These are phyloP conservation scores for Echeveria elegans DNA, from an alignment of 164 flowering plant species.

Conservation along the genomic window DNA sequence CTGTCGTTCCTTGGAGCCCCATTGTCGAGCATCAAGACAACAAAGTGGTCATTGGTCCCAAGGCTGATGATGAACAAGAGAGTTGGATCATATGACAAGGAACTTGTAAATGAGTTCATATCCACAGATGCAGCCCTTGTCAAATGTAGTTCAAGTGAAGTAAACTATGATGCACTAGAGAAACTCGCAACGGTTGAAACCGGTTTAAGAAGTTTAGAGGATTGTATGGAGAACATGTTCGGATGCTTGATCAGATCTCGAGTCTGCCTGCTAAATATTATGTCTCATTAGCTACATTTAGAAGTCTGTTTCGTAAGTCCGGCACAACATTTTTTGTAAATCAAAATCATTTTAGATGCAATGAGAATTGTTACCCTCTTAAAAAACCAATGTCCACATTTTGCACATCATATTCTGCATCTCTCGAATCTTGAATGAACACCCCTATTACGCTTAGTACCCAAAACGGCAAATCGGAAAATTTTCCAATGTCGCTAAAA, in stretches of 20 bases:
- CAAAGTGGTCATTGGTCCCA: slow-evolving; percentile 23
- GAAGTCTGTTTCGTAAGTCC: background rate
- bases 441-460: too few relatives aligned
- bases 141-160: background rate
- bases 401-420: too few relatives aligned
- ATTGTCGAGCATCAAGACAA: slow-evolving; percentile 14
- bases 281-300: background rate
- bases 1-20: slow-evolving; percentile 16
- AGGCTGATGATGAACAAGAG: slow-evolving; percentile 19
- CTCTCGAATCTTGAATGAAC: too few relatives aligned
- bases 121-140: background rate
- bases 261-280: background rate
- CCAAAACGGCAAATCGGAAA: too few relatives aligned
- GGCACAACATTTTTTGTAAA: background rate
- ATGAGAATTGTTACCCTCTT: background rate
- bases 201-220: background rate
- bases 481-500: too few relatives aligned
- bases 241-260: slow-evolving; percentile 1
- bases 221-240: background rate
- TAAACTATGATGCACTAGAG: background rate
- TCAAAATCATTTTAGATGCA: background rate
- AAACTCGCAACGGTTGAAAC: background rate
- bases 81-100: background rate
- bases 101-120: background rate
- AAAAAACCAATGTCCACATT: background rate